phyloP scores from a whole-genome alignment of 345 rosid genomes.

The Populus tremula region DNA sequence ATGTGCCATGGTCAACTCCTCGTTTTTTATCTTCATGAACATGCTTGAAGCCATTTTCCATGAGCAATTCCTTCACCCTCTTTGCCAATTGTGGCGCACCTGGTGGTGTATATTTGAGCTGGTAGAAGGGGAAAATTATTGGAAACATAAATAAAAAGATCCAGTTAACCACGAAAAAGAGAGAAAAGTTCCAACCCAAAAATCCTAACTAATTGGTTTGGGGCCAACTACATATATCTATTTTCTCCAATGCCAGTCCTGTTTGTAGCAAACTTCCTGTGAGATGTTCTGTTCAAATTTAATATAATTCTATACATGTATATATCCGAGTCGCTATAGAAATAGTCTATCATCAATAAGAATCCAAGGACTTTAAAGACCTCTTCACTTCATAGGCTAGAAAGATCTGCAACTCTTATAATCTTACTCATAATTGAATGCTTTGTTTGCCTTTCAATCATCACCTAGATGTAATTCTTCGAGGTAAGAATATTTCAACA shows the following conservation, averaged over 20 bases:
- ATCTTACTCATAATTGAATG: neutral
- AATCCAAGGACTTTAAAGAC: neutral
- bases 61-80: constrained; percentile 68
- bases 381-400: neutral
- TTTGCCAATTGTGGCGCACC: constrained; percentile 82
- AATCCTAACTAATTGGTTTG: neutral
- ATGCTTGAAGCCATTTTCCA: constrained; percentile 46
- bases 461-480: neutral
- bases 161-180: neutral
- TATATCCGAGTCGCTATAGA: neutral
- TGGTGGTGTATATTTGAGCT: constrained; percentile 85
- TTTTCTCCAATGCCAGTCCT: neutral
- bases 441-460: neutral
- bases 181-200: neutral
- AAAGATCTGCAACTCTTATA: neutral
- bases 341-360: neutral
- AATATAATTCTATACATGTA: neutral
- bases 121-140: neutral
- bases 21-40: constrained; percentile 63
- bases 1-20: constrained; percentile 95
- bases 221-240: neutral
- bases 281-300: neutral
- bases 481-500: neutral
- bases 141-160: neutral
- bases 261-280: neutral